A percentile compares a stretch with the other conserved stretches of the same genome.
These are phyloP conservation scores for Posidonia australis DNA, from an alignment of 106 monocot genomes.

Conservation along the genomic window DNA sequence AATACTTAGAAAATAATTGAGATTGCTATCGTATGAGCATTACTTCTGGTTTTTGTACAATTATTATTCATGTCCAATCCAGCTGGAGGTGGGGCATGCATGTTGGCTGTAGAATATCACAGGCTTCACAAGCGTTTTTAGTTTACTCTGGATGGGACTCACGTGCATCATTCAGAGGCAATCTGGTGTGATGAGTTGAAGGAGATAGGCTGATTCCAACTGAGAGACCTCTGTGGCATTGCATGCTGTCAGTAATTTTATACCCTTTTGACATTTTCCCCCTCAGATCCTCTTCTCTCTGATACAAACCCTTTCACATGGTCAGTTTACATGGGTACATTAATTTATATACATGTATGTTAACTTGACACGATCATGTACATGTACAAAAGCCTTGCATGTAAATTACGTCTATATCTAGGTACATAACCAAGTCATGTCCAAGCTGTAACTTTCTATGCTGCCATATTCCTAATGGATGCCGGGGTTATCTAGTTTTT, in stretches of 20 bases:
- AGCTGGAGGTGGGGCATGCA: conserved; percentile 8
- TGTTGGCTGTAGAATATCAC: conserved; percentile 8
- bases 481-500: background rate
- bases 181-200: background rate
- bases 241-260: conserved; percentile 11
- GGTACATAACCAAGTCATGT: too few species aligned
- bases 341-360: too few species aligned
- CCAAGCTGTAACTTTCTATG: conserved; percentile 3
- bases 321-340: too few species aligned
- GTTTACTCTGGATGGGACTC: background rate
- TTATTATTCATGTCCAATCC: background rate
- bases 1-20: too few species aligned
- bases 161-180: background rate
- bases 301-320: too few species aligned
- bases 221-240: background rate
- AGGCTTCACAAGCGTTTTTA: background rate
- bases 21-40: too few species aligned
- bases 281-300: too few species aligned
- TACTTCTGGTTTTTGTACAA: too few species aligned
- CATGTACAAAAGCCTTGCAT: too few species aligned
- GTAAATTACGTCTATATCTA: too few species aligned
- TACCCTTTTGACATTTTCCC: background rate
- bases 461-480: background rate
- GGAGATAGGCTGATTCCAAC: background rate
- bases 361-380: too few species aligned